A percentile compares a stretch with the other conserved stretches of the same genome.
Conservation (phyloP, 441 rosid species). For the Erysimum cheiri region DNA sequence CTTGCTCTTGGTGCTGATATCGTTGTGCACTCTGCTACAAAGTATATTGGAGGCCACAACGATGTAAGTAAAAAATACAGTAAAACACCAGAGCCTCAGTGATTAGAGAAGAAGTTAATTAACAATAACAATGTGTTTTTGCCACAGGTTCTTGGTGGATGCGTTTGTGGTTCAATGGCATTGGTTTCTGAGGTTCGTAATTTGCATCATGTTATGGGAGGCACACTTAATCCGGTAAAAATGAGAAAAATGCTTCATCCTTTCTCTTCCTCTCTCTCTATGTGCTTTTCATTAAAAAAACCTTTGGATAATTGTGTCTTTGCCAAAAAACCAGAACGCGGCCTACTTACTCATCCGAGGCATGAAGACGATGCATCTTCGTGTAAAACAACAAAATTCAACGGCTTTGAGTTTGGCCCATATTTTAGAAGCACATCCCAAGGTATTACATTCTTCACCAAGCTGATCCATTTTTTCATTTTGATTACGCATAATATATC, state of each 20-base stretch:
- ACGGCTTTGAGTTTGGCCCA: slow-evolving; percentile 87
- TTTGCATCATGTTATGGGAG: slow-evolving; percentile 85
- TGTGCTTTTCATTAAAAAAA: too few species aligned
- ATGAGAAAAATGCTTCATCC: background rate
- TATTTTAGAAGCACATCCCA: slow-evolving; percentile 93
- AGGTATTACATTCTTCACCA: slow-evolving; percentile 43
- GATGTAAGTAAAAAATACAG: slow-evolving; percentile 54
- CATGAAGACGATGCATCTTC: slow-evolving; percentile 97
- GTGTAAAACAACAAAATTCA: slow-evolving; percentile 83
- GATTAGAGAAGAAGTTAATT: too few species aligned
- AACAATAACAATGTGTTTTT: too few species aligned
- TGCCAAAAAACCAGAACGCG: slow-evolving; percentile 63
- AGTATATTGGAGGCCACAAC: slow-evolving; percentile 87
- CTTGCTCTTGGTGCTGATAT: slow-evolving; percentile 92
- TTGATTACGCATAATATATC: background rate
- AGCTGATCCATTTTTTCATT: background rate
- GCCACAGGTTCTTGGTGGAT: slow-evolving; percentile 73
- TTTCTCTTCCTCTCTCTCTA: too few species aligned
- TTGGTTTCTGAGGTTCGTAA: slow-evolving; percentile 67
- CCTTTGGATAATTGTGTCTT: background rate
- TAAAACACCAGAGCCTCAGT: too few species aligned
- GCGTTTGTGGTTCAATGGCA: slow-evolving; percentile 71
- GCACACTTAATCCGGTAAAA: slow-evolving; percentile 81
- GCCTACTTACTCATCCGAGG: slow-evolving; percentile 86
- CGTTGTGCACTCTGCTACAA: slow-evolving; percentile 81